Evolutionary conservation across 192 early-diverging fungal species (phyloP).

Genomic region (Backusella morwellensis): DNA sequence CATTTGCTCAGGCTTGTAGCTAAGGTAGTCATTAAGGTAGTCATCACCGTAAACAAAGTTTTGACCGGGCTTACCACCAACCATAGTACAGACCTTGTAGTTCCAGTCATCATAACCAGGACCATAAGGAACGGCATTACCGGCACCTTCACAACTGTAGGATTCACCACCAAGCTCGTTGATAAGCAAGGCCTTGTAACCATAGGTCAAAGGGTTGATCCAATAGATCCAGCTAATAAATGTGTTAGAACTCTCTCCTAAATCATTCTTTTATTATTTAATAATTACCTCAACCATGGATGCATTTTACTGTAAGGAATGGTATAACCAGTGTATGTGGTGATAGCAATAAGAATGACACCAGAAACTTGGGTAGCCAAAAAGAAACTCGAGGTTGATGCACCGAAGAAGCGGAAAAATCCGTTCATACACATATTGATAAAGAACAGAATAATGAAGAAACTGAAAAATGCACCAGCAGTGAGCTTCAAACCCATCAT

Average conservation of each 20-base stretch:
- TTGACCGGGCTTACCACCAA: conserved; percentile 54
- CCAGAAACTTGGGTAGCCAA: conserved; percentile 52
- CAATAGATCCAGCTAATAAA: conserved; percentile 46
- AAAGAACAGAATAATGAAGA: conserved; percentile 51
- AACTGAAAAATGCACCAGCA: conserved; percentile 53
- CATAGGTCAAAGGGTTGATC: conserved; percentile 64
- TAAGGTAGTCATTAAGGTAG: conserved; percentile 53
- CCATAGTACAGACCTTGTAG: conserved; percentile 60
- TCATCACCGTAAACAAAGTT: conserved; percentile 57
- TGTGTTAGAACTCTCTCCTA: no score
- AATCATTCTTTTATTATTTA: no score
- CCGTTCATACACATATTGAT: conserved; percentile 54
- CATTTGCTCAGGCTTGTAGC: conserved; percentile 56
- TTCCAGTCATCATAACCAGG: conserved; percentile 41
- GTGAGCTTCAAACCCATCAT: conserved; percentile 41
- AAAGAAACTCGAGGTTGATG: conserved; percentile 47
- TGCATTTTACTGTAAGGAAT: conserved; percentile 48
- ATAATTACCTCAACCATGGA: no score
- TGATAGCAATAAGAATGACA: conserved; percentile 48
- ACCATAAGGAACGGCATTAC: conserved; percentile 29
- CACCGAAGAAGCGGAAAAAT: conserved; percentile 60
- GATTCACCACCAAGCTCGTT: conserved; percentile 60
- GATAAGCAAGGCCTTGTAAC: conserved; percentile 54
- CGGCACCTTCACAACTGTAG: conserved; percentile 38
- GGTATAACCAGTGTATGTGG: conserved; percentile 61